A percentile compares a stretch with the other conserved stretches of the same genome.
These are phyloP conservation scores for Sporopachydermia quercuum DNA, from an alignment of 805 yeast species.

Conservation along the genomic window DNA sequence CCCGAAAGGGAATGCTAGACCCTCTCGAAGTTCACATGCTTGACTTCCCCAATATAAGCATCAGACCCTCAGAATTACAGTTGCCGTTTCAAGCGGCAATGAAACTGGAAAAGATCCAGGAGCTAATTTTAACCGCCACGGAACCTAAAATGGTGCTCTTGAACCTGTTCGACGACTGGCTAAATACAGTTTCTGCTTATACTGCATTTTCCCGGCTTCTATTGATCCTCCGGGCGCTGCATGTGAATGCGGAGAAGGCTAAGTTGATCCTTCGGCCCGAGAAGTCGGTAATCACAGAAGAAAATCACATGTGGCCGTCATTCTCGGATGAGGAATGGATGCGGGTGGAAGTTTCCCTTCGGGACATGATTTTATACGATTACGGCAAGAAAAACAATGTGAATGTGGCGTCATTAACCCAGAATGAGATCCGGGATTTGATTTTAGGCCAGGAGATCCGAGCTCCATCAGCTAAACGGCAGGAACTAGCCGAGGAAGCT, in stretches of 20 bases:
- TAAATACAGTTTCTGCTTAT: constrained; percentile 63
- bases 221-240: constrained; percentile 68
- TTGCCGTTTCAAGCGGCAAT: constrained; percentile 82
- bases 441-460: constrained; percentile 87
- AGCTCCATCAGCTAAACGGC: constrained; percentile 80
- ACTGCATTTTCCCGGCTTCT: constrained; percentile 89
- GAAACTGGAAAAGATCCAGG: constrained; percentile 65
- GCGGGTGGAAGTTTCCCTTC: constrained; percentile 69
- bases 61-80: constrained; percentile 78
- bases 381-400: constrained; percentile 78
- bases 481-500: constrained; percentile 54
- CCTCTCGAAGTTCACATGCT: constrained; percentile 95
- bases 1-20: constrained; percentile 82
- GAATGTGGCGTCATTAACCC: constrained; percentile 76
- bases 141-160: constrained; percentile 89
- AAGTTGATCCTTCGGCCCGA: constrained; percentile 67
- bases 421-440: constrained; percentile 84
- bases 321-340: constrained; percentile 85
- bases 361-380: constrained; percentile 76
- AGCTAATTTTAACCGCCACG: constrained; percentile 68
- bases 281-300: constrained; percentile 47
- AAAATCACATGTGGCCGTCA: constrained; percentile 89
- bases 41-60: constrained; percentile 84
- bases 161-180: constrained; percentile 92
- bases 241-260: constrained; percentile 62